These are phyloP conservation scores for Nannizzia gypsea DNA, from an alignment of 2,329 filamentous ascomycete genomes.

Conservation along the genomic window DNA sequence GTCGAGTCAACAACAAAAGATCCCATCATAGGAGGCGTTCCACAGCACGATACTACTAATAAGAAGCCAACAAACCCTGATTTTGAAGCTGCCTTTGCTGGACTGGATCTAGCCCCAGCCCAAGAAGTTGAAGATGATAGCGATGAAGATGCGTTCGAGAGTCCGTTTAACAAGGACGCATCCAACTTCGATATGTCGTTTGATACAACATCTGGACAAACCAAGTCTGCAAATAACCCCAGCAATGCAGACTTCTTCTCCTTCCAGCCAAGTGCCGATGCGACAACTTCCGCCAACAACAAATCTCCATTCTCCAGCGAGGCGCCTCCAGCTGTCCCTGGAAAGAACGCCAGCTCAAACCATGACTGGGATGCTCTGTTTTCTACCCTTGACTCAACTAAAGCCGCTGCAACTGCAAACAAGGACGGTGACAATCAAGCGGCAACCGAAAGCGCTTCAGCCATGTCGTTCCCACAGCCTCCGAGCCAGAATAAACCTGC, in stretches of 20 bases:
- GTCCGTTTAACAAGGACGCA: constrained; percentile 23
- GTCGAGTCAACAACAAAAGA: constrained; percentile 27
- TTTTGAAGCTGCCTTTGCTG: constrained; percentile 38
- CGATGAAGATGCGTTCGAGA: constrained; percentile 39
- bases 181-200: constrained; percentile 38
- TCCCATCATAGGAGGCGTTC: constrained; percentile 27
- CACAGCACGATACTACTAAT: constrained; percentile 18
- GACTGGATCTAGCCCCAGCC: constrained; percentile 34
- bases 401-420: constrained; percentile 17
- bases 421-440: constrained; percentile 11
- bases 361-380: constrained; percentile 97
- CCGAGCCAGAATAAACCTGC: constrained; percentile 26
- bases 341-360: constrained; percentile 26
- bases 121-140: constrained; percentile 31
- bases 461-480: constrained; percentile 15
- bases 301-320: constrained; percentile 17
- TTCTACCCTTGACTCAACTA: constrained; percentile 57
- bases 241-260: constrained; percentile 20
- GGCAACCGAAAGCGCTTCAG: constrained; percentile 3
- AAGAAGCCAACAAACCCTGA: constrained; percentile 28
- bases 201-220: constrained; percentile 28
- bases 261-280: constrained; percentile 31
- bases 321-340: constrained; percentile 11
- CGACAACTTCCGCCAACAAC: background rate
- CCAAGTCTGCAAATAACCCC: constrained; percentile 17